Evolutionary conservation across 805 yeast genomes (phyloP).

Genomic region (Candida quercuum): DNA sequence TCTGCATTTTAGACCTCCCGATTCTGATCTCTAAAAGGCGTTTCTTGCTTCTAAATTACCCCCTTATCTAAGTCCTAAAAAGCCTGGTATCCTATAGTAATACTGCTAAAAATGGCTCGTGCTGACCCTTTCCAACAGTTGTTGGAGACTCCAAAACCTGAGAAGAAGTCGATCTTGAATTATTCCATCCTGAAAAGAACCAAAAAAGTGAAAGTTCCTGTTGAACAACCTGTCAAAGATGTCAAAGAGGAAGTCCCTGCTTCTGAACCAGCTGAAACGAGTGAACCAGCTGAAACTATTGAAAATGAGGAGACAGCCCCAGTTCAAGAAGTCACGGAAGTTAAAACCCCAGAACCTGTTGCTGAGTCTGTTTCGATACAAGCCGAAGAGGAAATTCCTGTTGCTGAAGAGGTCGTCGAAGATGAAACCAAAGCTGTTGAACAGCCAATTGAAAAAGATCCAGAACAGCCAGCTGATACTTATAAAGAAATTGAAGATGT

Average conservation of each 20-base stretch:
- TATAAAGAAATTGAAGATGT: slow-evolving; percentile 2
- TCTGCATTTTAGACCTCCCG: too few relatives aligned
- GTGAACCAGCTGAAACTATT: not conserved
- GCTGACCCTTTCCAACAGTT: slow-evolving; percentile 16
- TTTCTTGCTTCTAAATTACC: too few relatives aligned
- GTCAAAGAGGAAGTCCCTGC: not conserved
- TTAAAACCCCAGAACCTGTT: too few relatives aligned
- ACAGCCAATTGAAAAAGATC: not conserved
- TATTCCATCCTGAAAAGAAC: slow-evolving; percentile 10
- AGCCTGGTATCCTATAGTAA: too few relatives aligned
- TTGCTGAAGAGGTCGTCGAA: not conserved
- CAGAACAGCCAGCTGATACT: not conserved
- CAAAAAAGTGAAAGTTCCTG: slow-evolving; percentile 4
- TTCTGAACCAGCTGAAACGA: not conserved
- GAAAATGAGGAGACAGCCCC: not conserved
- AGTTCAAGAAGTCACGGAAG: too few relatives aligned
- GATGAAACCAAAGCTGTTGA: not conserved
- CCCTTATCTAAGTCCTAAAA: not conserved
- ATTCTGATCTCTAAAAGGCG: too few relatives aligned
- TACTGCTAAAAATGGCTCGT: slow-evolving; percentile 22
- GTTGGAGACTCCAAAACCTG: slow-evolving; percentile 4
- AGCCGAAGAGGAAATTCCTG: too few relatives aligned
- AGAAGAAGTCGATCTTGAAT: slow-evolving; percentile 15
- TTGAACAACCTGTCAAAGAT: too few relatives aligned
- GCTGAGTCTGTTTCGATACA: not conserved